Conservation (phyloP, 345 rosid species). For the Durio zibethinus region DNA sequence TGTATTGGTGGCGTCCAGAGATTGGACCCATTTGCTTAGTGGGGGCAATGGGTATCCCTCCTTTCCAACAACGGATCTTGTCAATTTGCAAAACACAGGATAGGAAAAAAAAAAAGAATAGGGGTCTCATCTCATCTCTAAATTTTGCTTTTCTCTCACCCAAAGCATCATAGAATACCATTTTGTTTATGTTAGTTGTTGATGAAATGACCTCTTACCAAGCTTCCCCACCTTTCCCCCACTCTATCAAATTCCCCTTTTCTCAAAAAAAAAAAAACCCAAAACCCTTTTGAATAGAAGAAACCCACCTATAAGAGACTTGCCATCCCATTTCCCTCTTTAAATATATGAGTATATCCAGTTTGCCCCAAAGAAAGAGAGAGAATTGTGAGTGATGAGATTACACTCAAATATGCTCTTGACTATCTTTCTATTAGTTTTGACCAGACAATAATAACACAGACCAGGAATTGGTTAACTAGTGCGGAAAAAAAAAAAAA, state of each 20-base stretch:
- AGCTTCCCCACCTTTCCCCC: constrained; percentile 16
- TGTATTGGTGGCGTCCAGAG: constrained; percentile 18
- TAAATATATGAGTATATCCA: constrained; percentile 4
- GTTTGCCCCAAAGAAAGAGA: not conserved
- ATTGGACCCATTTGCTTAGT: constrained; percentile 23
- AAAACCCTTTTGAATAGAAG: not conserved
- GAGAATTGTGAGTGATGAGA: constrained; percentile 25
- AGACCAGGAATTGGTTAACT: not conserved
- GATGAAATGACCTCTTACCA: constrained; percentile 57
- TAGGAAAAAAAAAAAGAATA: not conserved
- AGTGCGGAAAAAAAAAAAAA: not conserved
- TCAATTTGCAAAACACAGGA: constrained; percentile 25
- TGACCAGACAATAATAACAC: constrained; percentile 32
- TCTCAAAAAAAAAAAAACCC: not conserved
- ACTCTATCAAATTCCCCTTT: not conserved
- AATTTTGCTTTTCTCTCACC: constrained; percentile 20
- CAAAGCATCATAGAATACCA: constrained; percentile 30
- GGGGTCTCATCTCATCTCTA: constrained; percentile 13
- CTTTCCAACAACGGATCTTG: constrained; percentile 28
- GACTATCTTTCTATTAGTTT: constrained; percentile 38
- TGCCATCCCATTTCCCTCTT: not conserved
- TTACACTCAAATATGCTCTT: constrained; percentile 50
- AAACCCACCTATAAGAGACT: not conserved
- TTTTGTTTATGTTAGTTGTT: constrained; percentile 35
- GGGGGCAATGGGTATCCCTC: constrained; percentile 40